Evolutionary conservation across 2,329 filamentous ascomycete genomes (phyloP), one percentile per base, ranked within the genome.

Genomic region (Colletotrichum sp.): DNA sequence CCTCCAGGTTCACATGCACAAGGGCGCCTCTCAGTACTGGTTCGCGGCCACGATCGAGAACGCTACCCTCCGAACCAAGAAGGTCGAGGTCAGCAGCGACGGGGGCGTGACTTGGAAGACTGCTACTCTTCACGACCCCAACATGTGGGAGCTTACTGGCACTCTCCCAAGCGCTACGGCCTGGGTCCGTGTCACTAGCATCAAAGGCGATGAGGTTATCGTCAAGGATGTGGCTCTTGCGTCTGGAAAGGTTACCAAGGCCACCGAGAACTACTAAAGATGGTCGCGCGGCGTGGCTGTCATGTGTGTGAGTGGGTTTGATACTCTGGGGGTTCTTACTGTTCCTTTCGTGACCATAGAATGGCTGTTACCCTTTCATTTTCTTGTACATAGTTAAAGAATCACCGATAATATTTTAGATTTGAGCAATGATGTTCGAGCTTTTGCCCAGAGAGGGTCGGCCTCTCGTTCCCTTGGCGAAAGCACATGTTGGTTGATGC

Each of bases 1-100:
- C 1, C 60, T 78, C 8, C 75, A 73, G 66, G 71, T 78, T 18
- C 77, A 76, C 55, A 75, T 78, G 55, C 77, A 78, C 66, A 55
- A 61, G 48, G 77, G 76, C 56, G 65, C 77, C 15, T 77, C 71
- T 36, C 66, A 76, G 68, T 77, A 71, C 61, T 77, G 77, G 77
- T 78, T 78, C 30, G 77, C 77, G 7, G 71, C 72, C 67, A 78
- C 73, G n/a, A 68, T 78, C 15, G 76, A 78, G 73, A 78, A 78
- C 62, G 77, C 70, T 30, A 64, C 72, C 4, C 75, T 77, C 70
- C 76, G 77, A 62, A 78, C 76, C 52, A 65, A 75, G 16, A 76
- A 76, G 74, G 30, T 77, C 26, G 73, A 48, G 43, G 18, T 48
- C 10, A 48, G 43, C 43, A 48, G 43, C 43, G 43, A 48, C 18